These are phyloP conservation scores for Plasmodium yoelii DNA, from an alignment of 169 alveolate genomes.

Conservation along the genomic window DNA sequence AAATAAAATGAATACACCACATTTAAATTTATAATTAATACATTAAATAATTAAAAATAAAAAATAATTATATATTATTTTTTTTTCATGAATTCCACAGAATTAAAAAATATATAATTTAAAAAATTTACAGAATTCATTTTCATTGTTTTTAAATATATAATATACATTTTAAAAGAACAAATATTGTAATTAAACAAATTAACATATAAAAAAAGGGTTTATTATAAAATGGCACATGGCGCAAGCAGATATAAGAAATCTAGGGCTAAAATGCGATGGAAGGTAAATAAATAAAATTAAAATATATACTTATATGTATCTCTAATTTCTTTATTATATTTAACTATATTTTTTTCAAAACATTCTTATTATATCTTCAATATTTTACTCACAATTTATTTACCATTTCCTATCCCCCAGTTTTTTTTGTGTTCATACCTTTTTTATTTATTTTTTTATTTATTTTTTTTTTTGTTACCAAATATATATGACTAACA, in stretches of 20 bases:
- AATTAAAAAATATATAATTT: not conserved
- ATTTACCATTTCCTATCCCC: not conserved
- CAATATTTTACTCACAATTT: not conserved
- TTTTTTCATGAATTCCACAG: too few relatives aligned
- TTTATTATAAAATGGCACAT: conserved; percentile 89
- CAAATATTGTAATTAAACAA: not conserved
- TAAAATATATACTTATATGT: not conserved
- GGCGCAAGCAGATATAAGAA: conserved; percentile 94
- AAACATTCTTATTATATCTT: too few relatives aligned
- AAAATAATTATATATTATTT: too few relatives aligned
- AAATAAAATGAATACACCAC: too few relatives aligned
- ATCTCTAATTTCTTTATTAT: not conserved
- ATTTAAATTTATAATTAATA: too few relatives aligned
- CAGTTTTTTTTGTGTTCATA: too few relatives aligned
- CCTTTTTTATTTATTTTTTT: too few relatives aligned
- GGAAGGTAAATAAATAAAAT: conserved; percentile 87
- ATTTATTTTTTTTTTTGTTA: too few relatives aligned
- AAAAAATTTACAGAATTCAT: not conserved
- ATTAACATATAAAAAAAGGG: not conserved
- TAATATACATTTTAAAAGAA: not conserved
- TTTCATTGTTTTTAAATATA: not conserved
- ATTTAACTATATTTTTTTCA: not conserved
- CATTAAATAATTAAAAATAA: too few relatives aligned
- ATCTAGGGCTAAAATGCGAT: conserved; percentile 94
- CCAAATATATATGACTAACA: too few relatives aligned